phyloP scores from a whole-genome alignment of 805 yeast species.

The Scheffersomyces lignosus region DNA sequence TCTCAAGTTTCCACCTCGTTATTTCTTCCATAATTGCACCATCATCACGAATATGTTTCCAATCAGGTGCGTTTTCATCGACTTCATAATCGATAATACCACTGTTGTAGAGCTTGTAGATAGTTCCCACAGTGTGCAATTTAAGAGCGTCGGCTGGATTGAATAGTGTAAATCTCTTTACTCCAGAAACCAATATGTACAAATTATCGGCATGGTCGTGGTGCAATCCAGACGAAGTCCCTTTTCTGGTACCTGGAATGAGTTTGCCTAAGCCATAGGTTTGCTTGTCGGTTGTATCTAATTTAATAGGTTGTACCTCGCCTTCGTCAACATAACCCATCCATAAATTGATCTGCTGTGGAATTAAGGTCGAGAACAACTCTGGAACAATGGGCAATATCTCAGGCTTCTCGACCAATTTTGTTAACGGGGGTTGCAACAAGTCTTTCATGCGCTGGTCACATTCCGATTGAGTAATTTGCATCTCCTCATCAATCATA shows the following conservation, averaged over 20 bases:
- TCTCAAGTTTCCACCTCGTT: constrained; percentile 42
- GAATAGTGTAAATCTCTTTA: constrained; percentile 65
- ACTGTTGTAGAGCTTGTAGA: constrained; percentile 51
- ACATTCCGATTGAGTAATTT: constrained; percentile 32
- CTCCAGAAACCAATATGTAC: constrained; percentile 60
- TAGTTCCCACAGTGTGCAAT: constrained; percentile 63
- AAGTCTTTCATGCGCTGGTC: constrained; percentile 45
- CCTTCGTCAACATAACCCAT: constrained; percentile 46
- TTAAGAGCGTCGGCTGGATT: constrained; percentile 61
- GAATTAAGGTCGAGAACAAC: constrained; percentile 43
- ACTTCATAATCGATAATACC: constrained; percentile 66
- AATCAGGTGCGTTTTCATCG: constrained; percentile 56
- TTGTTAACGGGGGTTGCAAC: constrained; percentile 63
- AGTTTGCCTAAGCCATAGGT: constrained; percentile 50
- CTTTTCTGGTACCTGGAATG: constrained; percentile 48
- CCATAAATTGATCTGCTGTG: constrained; percentile 79
- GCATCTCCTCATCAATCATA: constrained; percentile 20
- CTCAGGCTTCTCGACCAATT: constrained; percentile 22
- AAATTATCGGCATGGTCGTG: constrained; percentile 82
- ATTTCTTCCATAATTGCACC: constrained; percentile 57
- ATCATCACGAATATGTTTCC: constrained; percentile 63
- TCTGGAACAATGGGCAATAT: constrained; percentile 43
- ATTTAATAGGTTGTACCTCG: constrained; percentile 13
- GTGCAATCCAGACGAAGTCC: constrained; percentile 71
- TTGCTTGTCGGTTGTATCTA: constrained; percentile 9